Conservation (phyloP, 805 yeast genomes). For the Metschnikowia lochheadii region DNA sequence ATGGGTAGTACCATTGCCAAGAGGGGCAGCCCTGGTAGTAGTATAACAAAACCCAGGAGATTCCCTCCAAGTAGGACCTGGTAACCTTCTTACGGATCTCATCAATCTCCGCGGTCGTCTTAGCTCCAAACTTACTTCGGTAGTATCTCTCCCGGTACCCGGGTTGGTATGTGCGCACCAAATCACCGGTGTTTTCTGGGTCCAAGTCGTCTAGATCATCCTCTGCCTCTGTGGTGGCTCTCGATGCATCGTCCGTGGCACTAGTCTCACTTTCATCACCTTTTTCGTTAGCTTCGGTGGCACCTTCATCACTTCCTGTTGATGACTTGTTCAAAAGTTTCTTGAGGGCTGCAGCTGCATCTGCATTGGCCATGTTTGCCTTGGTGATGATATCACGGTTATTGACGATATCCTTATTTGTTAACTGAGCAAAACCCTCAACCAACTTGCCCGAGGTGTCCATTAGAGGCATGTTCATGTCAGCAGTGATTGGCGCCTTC, state of each 20-base stretch:
- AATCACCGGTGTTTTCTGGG: conserved; percentile 39
- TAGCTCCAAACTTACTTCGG: conserved; percentile 61
- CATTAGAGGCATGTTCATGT: conserved; percentile 69
- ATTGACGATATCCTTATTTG: conserved; percentile 67
- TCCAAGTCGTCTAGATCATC: conserved; percentile 18
- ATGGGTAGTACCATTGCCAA: conserved; percentile 98
- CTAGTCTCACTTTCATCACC: neutral
- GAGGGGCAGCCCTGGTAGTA: conserved; percentile 98
- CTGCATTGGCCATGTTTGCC: conserved; percentile 67
- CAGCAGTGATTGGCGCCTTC: conserved; percentile 67
- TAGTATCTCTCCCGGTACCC: conserved; percentile 87
- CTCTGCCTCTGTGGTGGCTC: conserved; percentile 6
- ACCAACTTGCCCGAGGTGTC: conserved; percentile 72
- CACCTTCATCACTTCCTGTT: conserved; percentile 26
- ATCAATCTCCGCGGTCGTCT: conserved; percentile 50
- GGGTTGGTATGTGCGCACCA: conserved; percentile 70
- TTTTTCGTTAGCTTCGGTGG: conserved; percentile 4
- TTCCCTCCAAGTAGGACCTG: conserved; percentile 81
- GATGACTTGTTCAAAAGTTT: conserved; percentile 27
- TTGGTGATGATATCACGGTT: conserved; percentile 57
- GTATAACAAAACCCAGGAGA: conserved; percentile 92
- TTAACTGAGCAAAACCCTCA: conserved; percentile 57
- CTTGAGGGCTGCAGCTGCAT: conserved; percentile 60
- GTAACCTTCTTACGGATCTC: conserved; percentile 58
- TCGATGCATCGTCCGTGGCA: conserved; percentile 26